phyloP scores from a whole-genome alignment of 257 asterid species.

The Handroanthus guayacan region DNA sequence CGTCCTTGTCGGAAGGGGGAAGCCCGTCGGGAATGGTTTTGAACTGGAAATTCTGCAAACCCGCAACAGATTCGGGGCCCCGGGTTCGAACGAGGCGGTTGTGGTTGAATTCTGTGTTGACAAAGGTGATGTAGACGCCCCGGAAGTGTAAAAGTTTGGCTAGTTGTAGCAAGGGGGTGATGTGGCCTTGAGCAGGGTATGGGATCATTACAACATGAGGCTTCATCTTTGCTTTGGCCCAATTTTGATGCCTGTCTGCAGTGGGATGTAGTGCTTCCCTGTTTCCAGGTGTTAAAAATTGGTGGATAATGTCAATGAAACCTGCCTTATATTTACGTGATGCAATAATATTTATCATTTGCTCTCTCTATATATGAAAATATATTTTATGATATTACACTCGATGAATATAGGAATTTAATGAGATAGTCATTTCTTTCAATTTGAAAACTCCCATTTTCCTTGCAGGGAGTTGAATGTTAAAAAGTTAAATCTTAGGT shows the following conservation, averaged over 20 bases:
- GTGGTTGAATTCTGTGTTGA: constrained; percentile 37
- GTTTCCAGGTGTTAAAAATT: no score
- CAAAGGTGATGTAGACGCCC: constrained; percentile 40
- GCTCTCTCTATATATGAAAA: no score
- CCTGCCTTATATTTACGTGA: no score
- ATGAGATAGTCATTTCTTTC: no score
- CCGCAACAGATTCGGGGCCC: constrained; percentile 30
- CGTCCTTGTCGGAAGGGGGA: constrained; percentile 41
- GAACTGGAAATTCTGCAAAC: constrained; percentile 31
- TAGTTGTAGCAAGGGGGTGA: constrained; percentile 33
- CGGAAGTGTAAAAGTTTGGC: constrained; percentile 33
- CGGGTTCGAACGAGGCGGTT: constrained; percentile 33
- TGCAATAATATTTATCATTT: no score
- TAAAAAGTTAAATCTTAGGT: no score
- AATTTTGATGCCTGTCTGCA: neutral
- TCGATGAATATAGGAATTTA: no score
- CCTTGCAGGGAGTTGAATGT: no score
- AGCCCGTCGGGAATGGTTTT: constrained; percentile 42
- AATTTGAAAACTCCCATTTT: no score
- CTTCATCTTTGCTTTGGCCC: neutral
- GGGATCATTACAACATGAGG: constrained; percentile 38
- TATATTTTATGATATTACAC: no score
- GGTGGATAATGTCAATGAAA: no score
- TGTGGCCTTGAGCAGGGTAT: constrained; percentile 44
- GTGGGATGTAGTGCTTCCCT: no score